Evolutionary conservation across 768 basidiomycete genomes (phyloP).

Genomic region (Phallus indusiatus): DNA sequence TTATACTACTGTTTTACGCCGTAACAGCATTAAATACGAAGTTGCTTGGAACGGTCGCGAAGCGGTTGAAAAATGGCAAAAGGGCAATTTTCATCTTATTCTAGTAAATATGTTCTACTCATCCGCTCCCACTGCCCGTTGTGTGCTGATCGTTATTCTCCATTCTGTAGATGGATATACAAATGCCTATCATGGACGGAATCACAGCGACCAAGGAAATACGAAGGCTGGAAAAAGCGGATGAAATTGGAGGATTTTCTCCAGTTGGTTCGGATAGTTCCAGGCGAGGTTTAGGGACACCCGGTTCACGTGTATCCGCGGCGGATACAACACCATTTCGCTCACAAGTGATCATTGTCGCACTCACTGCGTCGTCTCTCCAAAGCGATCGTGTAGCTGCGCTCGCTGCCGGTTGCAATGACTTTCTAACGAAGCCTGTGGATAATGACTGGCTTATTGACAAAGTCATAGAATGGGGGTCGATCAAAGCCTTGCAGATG

Average conservation of each 20-base stretch:
- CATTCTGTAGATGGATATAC: constrained; percentile 87
- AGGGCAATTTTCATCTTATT: constrained; percentile 90
- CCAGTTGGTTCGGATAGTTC: constrained; percentile 52
- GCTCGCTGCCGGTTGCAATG: constrained; percentile 97
- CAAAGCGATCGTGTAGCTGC: constrained; percentile 92
- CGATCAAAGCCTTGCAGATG: constrained; percentile 90
- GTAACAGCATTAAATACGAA: constrained; percentile 92
- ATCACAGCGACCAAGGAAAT: constrained; percentile 97
- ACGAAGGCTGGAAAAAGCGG: constrained; percentile 66
- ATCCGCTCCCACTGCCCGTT: neutral
- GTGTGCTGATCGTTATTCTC: constrained; percentile 4
- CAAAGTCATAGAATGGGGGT: constrained; percentile 99
- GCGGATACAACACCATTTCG: constrained; percentile 56
- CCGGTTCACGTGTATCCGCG: constrained; percentile 24
- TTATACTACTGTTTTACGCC: constrained; percentile 92
- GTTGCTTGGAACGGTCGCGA: constrained; percentile 92
- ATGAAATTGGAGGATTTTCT: constrained; percentile 55
- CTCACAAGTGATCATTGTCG: constrained; percentile 96
- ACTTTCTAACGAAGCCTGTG: constrained; percentile 97
- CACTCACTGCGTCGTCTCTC: constrained; percentile 94
- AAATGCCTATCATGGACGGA: constrained; percentile 98
- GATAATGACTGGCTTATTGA: constrained; percentile 91
- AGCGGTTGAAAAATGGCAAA: constrained; percentile 91
- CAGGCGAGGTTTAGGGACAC: constrained; percentile 44
- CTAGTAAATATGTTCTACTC: constrained; percentile 39